These are phyloP conservation scores for Pestalotiopsis sp. DNA, from an alignment of 2,329 filamentous ascomycete genomes.

Conservation along the genomic window DNA sequence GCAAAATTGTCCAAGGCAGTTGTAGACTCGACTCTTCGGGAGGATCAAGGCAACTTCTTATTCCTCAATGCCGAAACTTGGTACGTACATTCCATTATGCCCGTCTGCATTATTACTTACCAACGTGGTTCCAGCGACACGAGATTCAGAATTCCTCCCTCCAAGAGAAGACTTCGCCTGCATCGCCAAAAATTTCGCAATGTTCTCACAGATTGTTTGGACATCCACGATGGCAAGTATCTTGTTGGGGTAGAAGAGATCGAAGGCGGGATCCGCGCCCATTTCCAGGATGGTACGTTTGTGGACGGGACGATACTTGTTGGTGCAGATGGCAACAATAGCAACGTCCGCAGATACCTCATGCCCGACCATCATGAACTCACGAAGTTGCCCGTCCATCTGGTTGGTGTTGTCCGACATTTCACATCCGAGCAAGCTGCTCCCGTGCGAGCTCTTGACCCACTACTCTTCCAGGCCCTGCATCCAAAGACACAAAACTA, in stretches of 20 bases:
- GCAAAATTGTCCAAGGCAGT: conserved; percentile 29
- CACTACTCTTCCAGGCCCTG: conserved; percentile 55
- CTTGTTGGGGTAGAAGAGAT: conserved; percentile 28
- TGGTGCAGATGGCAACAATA: conserved; percentile 43
- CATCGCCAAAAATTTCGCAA: conserved; percentile 37
- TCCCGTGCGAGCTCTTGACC: conserved; percentile 48
- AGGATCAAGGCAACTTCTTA: conserved; percentile 40
- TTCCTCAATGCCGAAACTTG: conserved; percentile 42
- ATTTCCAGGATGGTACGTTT: conserved; percentile 35
- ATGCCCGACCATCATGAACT: conserved; percentile 33
- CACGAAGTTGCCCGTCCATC: conserved; percentile 36
- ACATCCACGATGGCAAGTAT: conserved; percentile 35
- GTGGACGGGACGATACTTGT: conserved; percentile 37
- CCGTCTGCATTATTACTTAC: neutral
- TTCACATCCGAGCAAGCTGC: conserved; percentile 39
- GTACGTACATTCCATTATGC: conserved; percentile 26
- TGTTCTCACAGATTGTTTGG: conserved; percentile 31
- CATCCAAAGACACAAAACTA: conserved; percentile 53
- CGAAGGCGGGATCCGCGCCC: conserved; percentile 26
- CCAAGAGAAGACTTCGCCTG: conserved; percentile 35
- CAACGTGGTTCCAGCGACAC: neutral
- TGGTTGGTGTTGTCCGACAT: conserved; percentile 39
- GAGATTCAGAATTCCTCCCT: conserved; percentile 39
- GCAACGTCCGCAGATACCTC: conserved; percentile 37
- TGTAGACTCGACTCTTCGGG: conserved; percentile 29